Conservation (phyloP, 2,329 filamentous ascomycete genomes). For the Penicillium hesseltinei region DNA sequence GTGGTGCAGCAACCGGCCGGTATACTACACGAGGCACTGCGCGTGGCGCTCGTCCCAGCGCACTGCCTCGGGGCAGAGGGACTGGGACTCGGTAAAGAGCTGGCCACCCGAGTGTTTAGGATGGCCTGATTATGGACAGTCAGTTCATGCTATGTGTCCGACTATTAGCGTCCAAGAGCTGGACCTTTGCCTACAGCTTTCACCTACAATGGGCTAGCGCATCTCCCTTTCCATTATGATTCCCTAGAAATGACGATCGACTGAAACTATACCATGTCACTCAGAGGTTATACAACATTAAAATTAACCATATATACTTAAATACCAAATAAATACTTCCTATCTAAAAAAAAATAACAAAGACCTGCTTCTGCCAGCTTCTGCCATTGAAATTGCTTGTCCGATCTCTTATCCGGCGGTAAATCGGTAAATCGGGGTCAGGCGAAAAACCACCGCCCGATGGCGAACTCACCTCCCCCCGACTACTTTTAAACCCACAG, state of each 20-base stretch:
- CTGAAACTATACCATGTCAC: not conserved
- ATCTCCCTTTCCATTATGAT: not conserved
- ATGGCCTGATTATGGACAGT: not conserved
- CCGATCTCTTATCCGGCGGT: slow-evolving; percentile 25
- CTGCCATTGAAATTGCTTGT: not conserved
- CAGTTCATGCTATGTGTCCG: not conserved
- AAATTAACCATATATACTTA: not conserved
- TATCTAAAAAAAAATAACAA: not conserved
- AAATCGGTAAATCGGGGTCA: slow-evolving; percentile 23
- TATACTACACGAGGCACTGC: slow-evolving; percentile 40
- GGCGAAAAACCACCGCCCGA: slow-evolving; percentile 23
- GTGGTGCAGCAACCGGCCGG: slow-evolving; percentile 27
- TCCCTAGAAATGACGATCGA: not conserved
- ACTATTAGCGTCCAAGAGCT: not conserved
- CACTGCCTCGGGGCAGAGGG: slow-evolving; percentile 41
- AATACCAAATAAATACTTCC: not conserved
- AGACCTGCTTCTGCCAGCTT: not conserved
- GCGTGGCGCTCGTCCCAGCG: slow-evolving; percentile 36
- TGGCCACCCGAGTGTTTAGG: not conserved
- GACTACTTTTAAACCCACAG: not conserved
- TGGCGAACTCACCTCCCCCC: slow-evolving; percentile 10
- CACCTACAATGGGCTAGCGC: not conserved
- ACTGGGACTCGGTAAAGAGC: slow-evolving; percentile 30
- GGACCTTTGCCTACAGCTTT: not conserved
- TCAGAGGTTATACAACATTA: not conserved